Conservation (phyloP, 2,329 filamentous ascomycete species). For the Penicillium sp. region DNA sequence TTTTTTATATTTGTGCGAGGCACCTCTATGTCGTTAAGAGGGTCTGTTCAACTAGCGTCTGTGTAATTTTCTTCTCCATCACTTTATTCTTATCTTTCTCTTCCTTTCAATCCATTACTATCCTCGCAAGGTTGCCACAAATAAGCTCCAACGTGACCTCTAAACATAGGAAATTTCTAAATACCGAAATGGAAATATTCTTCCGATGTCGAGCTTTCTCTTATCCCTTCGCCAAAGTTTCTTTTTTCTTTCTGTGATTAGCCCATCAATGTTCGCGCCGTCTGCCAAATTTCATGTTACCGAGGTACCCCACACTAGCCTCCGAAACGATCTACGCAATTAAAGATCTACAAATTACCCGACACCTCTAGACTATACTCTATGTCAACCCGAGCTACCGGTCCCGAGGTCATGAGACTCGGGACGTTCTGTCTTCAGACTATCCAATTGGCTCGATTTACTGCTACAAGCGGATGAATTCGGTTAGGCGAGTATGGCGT, state of each 20-base stretch:
- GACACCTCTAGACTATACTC: neutral
- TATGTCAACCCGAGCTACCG: neutral
- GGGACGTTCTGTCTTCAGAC: neutral
- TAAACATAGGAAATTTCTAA: neutral
- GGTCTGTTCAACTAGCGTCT: neutral
- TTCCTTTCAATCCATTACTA: too few relatives aligned
- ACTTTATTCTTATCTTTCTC: neutral
- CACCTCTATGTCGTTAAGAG: neutral
- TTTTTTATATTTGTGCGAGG: neutral
- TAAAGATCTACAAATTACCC: constrained; percentile 2
- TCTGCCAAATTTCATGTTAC: constrained; percentile 7
- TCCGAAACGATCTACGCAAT: constrained; percentile 3
- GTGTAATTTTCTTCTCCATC: constrained; percentile 14
- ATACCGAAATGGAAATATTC: neutral
- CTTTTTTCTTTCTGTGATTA: too few relatives aligned
- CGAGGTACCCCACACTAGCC: constrained; percentile 9
- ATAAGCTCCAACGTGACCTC: neutral
- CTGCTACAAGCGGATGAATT: neutral
- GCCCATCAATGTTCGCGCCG: neutral
- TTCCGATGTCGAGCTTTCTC: neutral
- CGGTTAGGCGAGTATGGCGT: constrained; percentile 1
- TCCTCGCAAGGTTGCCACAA: neutral
- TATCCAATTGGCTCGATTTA: neutral
- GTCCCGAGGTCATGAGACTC: constrained; percentile 10
- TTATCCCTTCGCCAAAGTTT: neutral